Conservation (phyloP, 2,329 filamentous ascomycete species). For the Stemphylium beticola region DNA sequence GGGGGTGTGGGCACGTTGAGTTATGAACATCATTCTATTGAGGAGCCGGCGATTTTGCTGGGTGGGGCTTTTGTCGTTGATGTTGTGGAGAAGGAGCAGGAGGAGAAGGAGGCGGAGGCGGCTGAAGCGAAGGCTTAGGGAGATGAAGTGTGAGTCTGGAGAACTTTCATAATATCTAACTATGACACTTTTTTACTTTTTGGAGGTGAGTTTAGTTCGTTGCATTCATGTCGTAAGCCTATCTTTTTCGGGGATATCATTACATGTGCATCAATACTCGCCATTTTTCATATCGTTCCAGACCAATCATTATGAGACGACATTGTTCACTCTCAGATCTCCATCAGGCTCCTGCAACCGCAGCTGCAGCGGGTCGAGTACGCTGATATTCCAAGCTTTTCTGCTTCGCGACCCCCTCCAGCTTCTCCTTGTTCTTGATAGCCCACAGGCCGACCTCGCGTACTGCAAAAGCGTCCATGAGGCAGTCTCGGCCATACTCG, state of each 20-base stretch:
- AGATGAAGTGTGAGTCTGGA: too few species aligned
- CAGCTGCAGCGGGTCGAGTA: slow-evolving; percentile 1
- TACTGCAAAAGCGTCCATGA: slow-evolving; percentile 59
- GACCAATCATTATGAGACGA: background rate
- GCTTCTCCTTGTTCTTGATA: slow-evolving; percentile 47
- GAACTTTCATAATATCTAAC: background rate
- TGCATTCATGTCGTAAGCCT: background rate
- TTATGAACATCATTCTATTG: slow-evolving; percentile 57
- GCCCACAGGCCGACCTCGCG: slow-evolving; percentile 58
- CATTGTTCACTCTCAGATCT: background rate
- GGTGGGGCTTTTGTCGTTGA: slow-evolving; percentile 60
- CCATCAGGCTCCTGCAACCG: background rate
- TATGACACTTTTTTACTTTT: background rate
- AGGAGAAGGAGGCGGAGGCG: slow-evolving; percentile 18
- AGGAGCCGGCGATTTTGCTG: slow-evolving; percentile 59
- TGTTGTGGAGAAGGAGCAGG: slow-evolving; percentile 51
- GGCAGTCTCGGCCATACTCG: slow-evolving; percentile 52
- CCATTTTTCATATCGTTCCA: background rate
- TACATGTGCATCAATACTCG: background rate
- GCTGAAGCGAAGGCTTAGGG: slow-evolving; percentile 1
- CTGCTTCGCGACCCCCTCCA: slow-evolving; percentile 47
- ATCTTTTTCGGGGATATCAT: background rate
- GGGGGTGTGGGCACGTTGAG: slow-evolving; percentile 60
- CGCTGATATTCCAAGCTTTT: slow-evolving; percentile 36
- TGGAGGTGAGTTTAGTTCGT: background rate